Conservation (phyloP, 495 filamentous ascomycete genomes). For the Penicillium arizonense region DNA sequence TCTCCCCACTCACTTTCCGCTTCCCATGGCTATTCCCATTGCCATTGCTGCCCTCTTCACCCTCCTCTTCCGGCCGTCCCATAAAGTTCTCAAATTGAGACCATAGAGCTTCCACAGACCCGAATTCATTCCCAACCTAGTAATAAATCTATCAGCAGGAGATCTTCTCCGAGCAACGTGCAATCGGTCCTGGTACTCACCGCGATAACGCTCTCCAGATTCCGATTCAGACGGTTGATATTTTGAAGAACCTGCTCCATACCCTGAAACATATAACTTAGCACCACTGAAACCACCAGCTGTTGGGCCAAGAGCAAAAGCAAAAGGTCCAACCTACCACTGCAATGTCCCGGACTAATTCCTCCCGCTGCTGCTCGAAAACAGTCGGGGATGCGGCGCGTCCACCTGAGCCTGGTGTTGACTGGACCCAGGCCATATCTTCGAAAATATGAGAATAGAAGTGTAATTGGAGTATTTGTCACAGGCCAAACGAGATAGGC, state of each 20-base stretch:
- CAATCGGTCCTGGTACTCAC: conserved; percentile 43
- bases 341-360: conserved; percentile 75
- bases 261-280: conserved; percentile 51
- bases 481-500: too few relatives aligned
- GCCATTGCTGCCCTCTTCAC: conserved; percentile 29
- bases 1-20: conserved; percentile 30
- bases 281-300: neutral
- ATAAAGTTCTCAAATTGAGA: conserved; percentile 96
- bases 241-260: conserved; percentile 95
- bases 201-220: conserved; percentile 86
- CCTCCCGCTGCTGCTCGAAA: conserved; percentile 81
- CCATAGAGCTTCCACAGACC: conserved; percentile 95
- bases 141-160: neutral
- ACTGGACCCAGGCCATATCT: conserved; percentile 19
- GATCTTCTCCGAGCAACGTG: neutral
- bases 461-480: too few relatives aligned
- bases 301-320: neutral
- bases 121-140: conserved; percentile 95
- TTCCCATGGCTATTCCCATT: conserved; percentile 28
- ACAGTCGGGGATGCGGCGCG: conserved; percentile 37
- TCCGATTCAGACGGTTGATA: conserved; percentile 92
- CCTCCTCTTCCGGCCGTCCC: conserved; percentile 65
- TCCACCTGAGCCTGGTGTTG: conserved; percentile 31
- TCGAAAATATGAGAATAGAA: too few relatives aligned
- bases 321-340: conserved; percentile 47